A percentile compares a stretch with the other conserved stretches of the same genome.
Conservation (phyloP, 2,329 filamentous ascomycete genomes). For the Apiospora malaysiana region DNA sequence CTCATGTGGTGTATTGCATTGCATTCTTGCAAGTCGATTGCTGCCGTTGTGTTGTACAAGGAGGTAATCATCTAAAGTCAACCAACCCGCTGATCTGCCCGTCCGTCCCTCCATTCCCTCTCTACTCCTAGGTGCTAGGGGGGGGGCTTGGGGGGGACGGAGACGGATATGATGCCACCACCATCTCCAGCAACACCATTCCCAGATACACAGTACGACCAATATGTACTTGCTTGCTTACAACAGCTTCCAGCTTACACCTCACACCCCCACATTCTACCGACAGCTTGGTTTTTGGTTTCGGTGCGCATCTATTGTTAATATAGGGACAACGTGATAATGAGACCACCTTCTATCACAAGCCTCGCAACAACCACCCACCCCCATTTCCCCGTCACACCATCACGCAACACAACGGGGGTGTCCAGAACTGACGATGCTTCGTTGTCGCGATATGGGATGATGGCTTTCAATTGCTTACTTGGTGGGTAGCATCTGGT, state of each 20-base stretch:
- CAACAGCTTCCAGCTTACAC: background rate
- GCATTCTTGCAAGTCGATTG: background rate
- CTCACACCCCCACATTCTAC: constrained; percentile 12
- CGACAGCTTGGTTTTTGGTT: constrained; percentile 6
- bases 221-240: background rate
- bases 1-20: constrained; percentile 8
- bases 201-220: background rate
- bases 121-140: background rate
- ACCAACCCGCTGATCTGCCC: constrained; percentile 13
- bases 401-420: background rate
- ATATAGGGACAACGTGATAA: background rate
- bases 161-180: background rate
- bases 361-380: background rate
- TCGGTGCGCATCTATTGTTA: background rate
- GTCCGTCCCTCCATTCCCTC: background rate
- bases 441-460: background rate
- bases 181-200: background rate
- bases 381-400: background rate
- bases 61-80: constrained; percentile 16
- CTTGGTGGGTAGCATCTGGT: background rate
- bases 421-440: background rate
- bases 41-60: background rate
- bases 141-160: too few species aligned
- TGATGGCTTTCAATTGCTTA: background rate
- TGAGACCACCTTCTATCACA: constrained; percentile 11